Percentiles rank a stretch among this genome's conserved stretches.
Evolutionary conservation across 2,329 filamentous ascomycete genomes (phyloP).

Genomic region (Lecanicillium sp.): DNA sequence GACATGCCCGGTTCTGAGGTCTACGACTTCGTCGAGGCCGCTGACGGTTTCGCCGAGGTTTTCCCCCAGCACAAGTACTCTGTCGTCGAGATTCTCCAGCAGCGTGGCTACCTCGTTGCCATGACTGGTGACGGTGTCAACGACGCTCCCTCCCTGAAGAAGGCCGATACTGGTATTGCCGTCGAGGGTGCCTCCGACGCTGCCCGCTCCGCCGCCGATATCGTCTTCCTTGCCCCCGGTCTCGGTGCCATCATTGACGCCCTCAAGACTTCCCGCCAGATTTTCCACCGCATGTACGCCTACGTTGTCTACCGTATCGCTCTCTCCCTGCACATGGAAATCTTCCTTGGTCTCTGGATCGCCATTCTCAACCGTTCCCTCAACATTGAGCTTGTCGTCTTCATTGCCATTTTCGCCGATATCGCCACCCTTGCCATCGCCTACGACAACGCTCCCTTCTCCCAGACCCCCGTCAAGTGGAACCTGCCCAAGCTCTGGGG

Average conservation of each 20-base stretch:
- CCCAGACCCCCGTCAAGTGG: conserved; percentile 85
- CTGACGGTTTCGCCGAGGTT: conserved; percentile 90
- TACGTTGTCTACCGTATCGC: conserved; percentile 96
- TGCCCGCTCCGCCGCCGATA: conserved; percentile 85
- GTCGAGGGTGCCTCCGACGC: conserved; percentile 89
- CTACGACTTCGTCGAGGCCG: conserved; percentile 92
- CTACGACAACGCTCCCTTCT: conserved; percentile 88
- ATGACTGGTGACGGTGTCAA: conserved; percentile 98
- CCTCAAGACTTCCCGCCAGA: conserved; percentile 86
- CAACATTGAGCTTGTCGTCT: conserved; percentile 83
- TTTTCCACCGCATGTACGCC: conserved; percentile 95
- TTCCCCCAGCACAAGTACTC: conserved; percentile 96
- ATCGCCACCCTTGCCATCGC: conserved; percentile 88
- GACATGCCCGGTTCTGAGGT: conserved; percentile 92
- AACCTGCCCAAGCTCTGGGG: conserved; percentile 92
- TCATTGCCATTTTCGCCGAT: conserved; percentile 92
- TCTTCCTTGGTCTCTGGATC: conserved; percentile 89
- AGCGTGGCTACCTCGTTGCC: conserved; percentile 87
- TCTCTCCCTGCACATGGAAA: conserved; percentile 82
- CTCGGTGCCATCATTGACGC: conserved; percentile 90
- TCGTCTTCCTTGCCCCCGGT: conserved; percentile 87
- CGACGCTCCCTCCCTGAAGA: conserved; percentile 87
- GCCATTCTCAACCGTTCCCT: conserved; percentile 78
- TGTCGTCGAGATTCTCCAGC: conserved; percentile 87
- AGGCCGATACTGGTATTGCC: conserved; percentile 93